Evolutionary conservation across 148 eudicot genomes (phyloP), one percentile per base, ranked within the genome.

Genomic region (Heliosperma pusillum): DNA sequence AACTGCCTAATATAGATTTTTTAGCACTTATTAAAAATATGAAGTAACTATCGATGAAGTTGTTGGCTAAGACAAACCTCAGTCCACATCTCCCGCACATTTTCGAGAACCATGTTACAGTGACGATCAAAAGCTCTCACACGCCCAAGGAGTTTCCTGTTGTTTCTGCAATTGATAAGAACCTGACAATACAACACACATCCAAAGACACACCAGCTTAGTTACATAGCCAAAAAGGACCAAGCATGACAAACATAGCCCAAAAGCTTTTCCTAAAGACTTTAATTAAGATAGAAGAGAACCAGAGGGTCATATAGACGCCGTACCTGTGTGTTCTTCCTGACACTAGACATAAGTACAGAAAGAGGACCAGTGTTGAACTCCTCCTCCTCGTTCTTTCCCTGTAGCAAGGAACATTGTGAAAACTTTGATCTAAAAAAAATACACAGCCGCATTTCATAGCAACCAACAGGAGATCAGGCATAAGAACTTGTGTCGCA

Each of bases 281-380:
- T 8, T 40, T 1, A 67, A 9, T 10, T 42, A 7, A 44, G 55
- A 67, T 7, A 30, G 9, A 26, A 67, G 11, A 64, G 60, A 60
- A 12, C 25, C 44, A 22, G 56, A n/a, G 12, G 27, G 42, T 19
- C 17, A 24, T 12, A 27, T 5, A 17, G 44, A 56, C 45, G 1
- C 8, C 44, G 62, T 83, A 93, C 97, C 93, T 90, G 96, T 16
- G 96, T 93, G 83, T 93, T 93, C 66, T 91, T 91, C 82, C 88
- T 93, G 30, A 91, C 94, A 76, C 97, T 91, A 94, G 89, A 82
- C 98, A 91, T 91, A 76, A 93, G 85, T 47, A 91, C 92, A 77
- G 94, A 93, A 64, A 91, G 88, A 25, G 97, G 98, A 17, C 98
- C 98, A 11, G 97, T 93, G 87, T 86, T 91, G 86, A 91, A 93